Evolutionary conservation across 129 eudicot genomes (phyloP), one percentile per base, ranked within the genome.

Genomic region (Sambucus nigra): DNA sequence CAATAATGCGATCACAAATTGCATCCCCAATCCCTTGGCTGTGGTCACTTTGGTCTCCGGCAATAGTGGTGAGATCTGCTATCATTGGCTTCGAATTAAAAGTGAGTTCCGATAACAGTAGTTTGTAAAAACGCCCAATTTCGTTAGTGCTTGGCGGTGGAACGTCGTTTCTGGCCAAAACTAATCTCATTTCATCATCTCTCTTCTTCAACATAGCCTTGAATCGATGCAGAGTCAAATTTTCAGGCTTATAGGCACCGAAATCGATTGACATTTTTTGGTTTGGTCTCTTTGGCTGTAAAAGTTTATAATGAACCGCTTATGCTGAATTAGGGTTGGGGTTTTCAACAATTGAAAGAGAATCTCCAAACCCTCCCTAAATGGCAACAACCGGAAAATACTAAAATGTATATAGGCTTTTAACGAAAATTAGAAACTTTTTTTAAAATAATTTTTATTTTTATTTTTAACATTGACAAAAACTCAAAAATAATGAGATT

Each of bases 51-150:
- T 84, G 88, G 44, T 84, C 97, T 7, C 97, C 97, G 18, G 97
- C 95, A 31, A 88, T 81, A 4, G 84, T 84, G 0, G 97, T 88
- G 58, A 88, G 94, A 76, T 88, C 97, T 46, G 95, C 84, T 47
- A 88, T 88, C 13, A 88, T 74, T 8, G 95, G 97, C 75, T 88
- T 88, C 66, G 95, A 88, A 76, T 88, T 88, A 14, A 84, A 61
- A 15, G 82, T 61, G 33, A 88, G 76, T 42, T 84, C 93, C 29
- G 83, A 60, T 27, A 88, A 45, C 38, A 84, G 67, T 21, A 55
- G 47, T 41, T 88, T 93, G 47, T 88, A 88, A 16, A 78, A 32
- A 63, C 76, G 67, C 14, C 78, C 93, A 57, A 88, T 73, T 28
- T 80, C 97, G 41, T 76, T 82, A 1, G 73, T 70, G 32, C 47